Percentiles rank a stretch among this genome's conserved stretches.
phyloP scores from a whole-genome alignment of 768 basidiomycete genomes.

The Xerocomus brunneocitrinus region DNA sequence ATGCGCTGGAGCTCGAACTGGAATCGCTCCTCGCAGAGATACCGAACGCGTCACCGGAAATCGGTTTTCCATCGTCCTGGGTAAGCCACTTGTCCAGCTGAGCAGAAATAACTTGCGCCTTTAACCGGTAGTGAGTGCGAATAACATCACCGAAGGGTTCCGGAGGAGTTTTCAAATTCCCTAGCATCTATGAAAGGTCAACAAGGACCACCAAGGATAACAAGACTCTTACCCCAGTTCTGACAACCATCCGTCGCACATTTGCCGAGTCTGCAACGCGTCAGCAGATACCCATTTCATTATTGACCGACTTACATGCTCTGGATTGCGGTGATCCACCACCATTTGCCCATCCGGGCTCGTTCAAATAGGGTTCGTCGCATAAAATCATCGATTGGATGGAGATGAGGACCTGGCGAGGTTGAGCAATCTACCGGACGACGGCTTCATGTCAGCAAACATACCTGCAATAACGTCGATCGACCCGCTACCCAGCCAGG shows the following conservation, averaged over 20 bases:
- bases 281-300: constrained; percentile 7
- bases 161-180: constrained; percentile 74
- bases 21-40: constrained; percentile 34
- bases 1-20: constrained; percentile 50
- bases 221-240: constrained; percentile 61
- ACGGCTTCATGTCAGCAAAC: constrained; percentile 9
- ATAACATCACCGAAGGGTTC: constrained; percentile 86
- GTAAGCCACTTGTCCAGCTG: constrained; percentile 80
- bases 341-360: constrained; percentile 80
- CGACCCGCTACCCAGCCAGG: constrained; percentile 92
- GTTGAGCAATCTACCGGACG: not conserved
- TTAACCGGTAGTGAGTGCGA: constrained; percentile 86
- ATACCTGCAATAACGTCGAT: constrained; percentile 82
- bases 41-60: constrained; percentile 52
- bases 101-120: constrained; percentile 59
- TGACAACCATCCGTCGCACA: constrained; percentile 87
- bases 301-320: constrained; percentile 52
- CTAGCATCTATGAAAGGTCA: constrained; percentile 61
- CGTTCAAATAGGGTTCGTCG: constrained; percentile 89
- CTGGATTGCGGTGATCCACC: constrained; percentile 71
- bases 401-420: constrained; percentile 69
- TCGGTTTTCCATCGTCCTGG: constrained; percentile 67
- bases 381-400: constrained; percentile 97
- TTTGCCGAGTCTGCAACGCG: constrained; percentile 73
- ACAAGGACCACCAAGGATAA: constrained; percentile 2